These are phyloP conservation scores for Tephrocybe sp. DNA, from an alignment of 768 basidiomycete species.

Conservation along the genomic window DNA sequence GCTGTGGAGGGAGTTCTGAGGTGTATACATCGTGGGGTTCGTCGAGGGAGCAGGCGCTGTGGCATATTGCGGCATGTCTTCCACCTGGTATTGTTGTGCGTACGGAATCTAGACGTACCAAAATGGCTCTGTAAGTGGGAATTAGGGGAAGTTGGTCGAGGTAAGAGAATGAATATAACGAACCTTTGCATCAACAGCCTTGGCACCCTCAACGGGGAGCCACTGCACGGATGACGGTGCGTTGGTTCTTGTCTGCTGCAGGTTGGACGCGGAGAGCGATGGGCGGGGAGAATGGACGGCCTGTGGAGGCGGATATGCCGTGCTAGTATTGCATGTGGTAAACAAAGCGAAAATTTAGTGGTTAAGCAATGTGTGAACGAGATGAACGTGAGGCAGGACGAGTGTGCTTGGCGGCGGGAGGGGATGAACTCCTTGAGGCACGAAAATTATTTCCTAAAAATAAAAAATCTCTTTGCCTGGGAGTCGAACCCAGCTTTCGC, in stretches of 20 bases:
- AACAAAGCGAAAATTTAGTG: conserved; percentile 35
- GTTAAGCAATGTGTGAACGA: too few relatives aligned
- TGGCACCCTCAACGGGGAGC: conserved; percentile 72
- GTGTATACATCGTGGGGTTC: conserved; percentile 49
- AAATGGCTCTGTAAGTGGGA: conserved; percentile 49
- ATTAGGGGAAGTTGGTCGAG: too few relatives aligned
- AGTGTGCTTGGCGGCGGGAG: too few relatives aligned
- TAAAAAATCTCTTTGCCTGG: conserved; percentile 9
- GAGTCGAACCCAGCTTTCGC: conserved; percentile 10
- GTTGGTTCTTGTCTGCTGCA: conserved; percentile 59
- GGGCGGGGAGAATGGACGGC: conserved; percentile 78
- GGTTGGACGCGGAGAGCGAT: conserved; percentile 51
- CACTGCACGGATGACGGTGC: conserved; percentile 65
- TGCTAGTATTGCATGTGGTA: conserved; percentile 76
- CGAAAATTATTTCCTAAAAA: too few relatives aligned
- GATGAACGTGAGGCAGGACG: too few relatives aligned
- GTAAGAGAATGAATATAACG: conserved; percentile 10
- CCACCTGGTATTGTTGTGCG: conserved; percentile 49
- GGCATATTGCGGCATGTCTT: conserved; percentile 83
- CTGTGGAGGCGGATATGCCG: conserved; percentile 74
- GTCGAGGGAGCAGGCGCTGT: conserved; percentile 53
- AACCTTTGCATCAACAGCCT: conserved; percentile 74
- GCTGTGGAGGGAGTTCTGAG: conserved; percentile 10
- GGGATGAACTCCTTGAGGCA: too few relatives aligned
- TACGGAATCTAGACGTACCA: conserved; percentile 52